Percentiles rank a stretch among this genome's conserved stretches.
These are phyloP conservation scores for Boletus vinaceobasis DNA, from an alignment of 768 basidiomycete genomes.

Conservation along the genomic window DNA sequence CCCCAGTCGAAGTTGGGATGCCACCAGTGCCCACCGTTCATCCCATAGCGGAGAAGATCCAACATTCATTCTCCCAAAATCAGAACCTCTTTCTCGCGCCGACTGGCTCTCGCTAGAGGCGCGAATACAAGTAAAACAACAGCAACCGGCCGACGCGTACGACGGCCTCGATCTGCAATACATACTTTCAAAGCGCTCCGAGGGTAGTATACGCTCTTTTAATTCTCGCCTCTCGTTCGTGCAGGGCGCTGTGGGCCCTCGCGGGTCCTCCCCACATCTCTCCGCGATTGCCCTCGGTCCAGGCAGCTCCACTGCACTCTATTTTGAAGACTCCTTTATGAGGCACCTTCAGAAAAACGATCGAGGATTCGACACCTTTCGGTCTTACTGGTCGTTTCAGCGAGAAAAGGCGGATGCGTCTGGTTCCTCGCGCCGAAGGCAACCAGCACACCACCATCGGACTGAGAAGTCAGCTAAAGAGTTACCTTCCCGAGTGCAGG, in stretches of 20 bases:
- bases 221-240: constrained; percentile 22
- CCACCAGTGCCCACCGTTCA: constrained; percentile 28
- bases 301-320: constrained; percentile 35
- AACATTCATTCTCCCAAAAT: constrained; percentile 42
- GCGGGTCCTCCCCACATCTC: constrained; percentile 28
- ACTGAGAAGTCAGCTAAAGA: constrained; percentile 18
- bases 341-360: constrained; percentile 37
- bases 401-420: constrained; percentile 46
- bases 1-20: constrained; percentile 59
- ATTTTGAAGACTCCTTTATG: constrained; percentile 40
- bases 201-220: constrained; percentile 35
- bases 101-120: constrained; percentile 57
- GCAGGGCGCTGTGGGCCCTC: not conserved
- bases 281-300: constrained; percentile 16
- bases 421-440: constrained; percentile 24
- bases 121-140: constrained; percentile 30
- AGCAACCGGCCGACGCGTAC: constrained; percentile 5
- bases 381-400: constrained; percentile 57
- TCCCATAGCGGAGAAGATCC: constrained; percentile 21
- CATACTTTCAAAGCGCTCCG: constrained; percentile 34
- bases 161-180: constrained; percentile 47
- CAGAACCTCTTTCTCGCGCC: constrained; percentile 37
- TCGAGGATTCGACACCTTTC: constrained; percentile 40
- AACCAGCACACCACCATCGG: constrained; percentile 13
- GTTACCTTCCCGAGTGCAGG: constrained; percentile 36